Evolutionary conservation across 805 yeast genomes (phyloP), one percentile per base, ranked within the genome.

Genomic region (Torulaspora microellipsoides): DNA sequence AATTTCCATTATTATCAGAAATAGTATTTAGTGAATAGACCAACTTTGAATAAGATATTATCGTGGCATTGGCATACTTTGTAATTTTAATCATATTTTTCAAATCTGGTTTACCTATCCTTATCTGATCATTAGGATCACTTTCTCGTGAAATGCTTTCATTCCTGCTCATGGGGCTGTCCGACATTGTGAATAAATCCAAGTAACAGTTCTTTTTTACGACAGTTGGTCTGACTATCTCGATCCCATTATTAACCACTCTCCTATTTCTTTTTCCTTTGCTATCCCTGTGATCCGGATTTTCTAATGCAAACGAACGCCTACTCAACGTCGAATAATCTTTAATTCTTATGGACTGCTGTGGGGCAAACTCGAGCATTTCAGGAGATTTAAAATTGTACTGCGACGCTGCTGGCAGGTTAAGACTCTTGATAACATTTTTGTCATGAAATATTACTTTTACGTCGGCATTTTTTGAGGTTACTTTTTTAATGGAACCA

Each of bases 391-490:
- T 12, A 9, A 25, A 28, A 15, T 27, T 31, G 23, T 7, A 11
- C 8, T 34, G 31, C 10, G 40, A 29, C 7, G 34, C 25, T 4
- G 27, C 25, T 11, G 14, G 12, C 14, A 50, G 37, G 34, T 52
- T 52, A 8, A 44, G 31, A 23, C 53, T 49, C 34, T 56, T 60
- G 12, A 63, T 46, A 2, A 53, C 47, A 43, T 62, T 62, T 27
- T 46, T 49, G 40, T 55, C 49, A 45, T 62, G 59, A 33, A 54
- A 62, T 8, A 59, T 54, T 3, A 60, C 52, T 47, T 51, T 55
- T 2, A 63, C 47, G 40, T 63, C 66, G 3, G 66, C 66, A 44
- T 59, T 46, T 15, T 50, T 52, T 1, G 50, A 36, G 15, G 58
- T 53, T 6, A 43, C 45, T 25, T 47, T 49, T 40, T 53, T 60